Conservation (phyloP, 148 eudicot genomes). For the Amaranthus cruentus region DNA sequence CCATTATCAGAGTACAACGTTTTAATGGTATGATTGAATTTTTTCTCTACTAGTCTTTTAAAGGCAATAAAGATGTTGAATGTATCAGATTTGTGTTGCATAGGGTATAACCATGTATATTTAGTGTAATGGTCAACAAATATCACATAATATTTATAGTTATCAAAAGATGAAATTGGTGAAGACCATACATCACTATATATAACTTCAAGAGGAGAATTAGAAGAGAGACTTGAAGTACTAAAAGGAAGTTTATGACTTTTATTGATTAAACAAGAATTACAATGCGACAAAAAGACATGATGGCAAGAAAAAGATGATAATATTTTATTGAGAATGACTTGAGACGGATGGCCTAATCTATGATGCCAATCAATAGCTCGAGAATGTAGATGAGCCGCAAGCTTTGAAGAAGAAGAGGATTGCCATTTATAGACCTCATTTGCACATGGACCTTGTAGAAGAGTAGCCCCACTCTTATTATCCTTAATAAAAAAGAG, state of each 20-base stretch:
- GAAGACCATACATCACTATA: not conserved
- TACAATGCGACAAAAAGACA: not conserved
- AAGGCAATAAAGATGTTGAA: not conserved
- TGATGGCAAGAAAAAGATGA: not conserved
- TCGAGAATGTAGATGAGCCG: not conserved
- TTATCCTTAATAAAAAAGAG: too few relatives aligned
- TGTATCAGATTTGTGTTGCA: not conserved
- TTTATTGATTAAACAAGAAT: not conserved
- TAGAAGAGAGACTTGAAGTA: not conserved
- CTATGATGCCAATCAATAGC: not conserved
- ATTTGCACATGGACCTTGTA: too few relatives aligned
- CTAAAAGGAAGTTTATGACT: not conserved
- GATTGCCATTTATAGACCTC: not conserved
- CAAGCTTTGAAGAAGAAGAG: not conserved
- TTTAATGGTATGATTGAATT: not conserved
- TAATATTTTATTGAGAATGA: not conserved
- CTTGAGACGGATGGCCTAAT: not conserved
- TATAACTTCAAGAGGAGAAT: not conserved
- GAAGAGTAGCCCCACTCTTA: too few relatives aligned
- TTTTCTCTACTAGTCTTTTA: not conserved
- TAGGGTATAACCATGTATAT: constrained; percentile 11
- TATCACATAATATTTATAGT: not conserved
- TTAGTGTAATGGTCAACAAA: constrained; percentile 9
- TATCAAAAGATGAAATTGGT: not conserved
- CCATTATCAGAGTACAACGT: too few relatives aligned